These are phyloP conservation scores for Mycena amicta DNA, from an alignment of 768 basidiomycete genomes.

Conservation along the genomic window DNA sequence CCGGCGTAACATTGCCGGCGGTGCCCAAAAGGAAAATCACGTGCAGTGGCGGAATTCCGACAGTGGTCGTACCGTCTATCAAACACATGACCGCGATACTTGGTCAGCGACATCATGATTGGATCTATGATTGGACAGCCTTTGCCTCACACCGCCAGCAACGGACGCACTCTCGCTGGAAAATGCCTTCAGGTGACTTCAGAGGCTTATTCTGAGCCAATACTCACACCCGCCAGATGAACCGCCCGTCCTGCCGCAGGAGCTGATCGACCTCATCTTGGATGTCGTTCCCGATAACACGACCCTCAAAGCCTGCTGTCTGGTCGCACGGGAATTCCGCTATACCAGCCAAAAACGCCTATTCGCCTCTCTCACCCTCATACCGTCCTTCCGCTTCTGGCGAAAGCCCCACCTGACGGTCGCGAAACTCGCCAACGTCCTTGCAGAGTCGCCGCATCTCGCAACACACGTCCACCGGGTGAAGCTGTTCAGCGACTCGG, in stretches of 20 bases:
- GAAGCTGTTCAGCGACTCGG: slow-evolving; percentile 2
- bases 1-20: no score
- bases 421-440: background rate
- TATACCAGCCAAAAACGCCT: slow-evolving; percentile 16
- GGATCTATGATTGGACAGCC: no score
- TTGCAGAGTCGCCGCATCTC: slow-evolving; percentile 13
- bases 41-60: no score
- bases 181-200: no score
- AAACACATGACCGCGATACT: no score
- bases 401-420: background rate
- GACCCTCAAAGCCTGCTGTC: slow-evolving; percentile 4
- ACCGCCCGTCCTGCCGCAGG: slow-evolving; percentile 12
- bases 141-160: no score
- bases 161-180: no score
- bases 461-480: slow-evolving; percentile 10
- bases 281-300: slow-evolving; percentile 5
- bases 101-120: no score
- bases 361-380: slow-evolving; percentile 8
- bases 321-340: slow-evolving; percentile 14
- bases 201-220: no score
- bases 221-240: no score
- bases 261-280: slow-evolving; percentile 17
- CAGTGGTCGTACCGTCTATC: no score
- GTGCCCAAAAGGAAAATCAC: no score
- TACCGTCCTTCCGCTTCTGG: background rate